Conservation (phyloP, 208 protist species). For the Naegleria lovaniensis region DNA sequence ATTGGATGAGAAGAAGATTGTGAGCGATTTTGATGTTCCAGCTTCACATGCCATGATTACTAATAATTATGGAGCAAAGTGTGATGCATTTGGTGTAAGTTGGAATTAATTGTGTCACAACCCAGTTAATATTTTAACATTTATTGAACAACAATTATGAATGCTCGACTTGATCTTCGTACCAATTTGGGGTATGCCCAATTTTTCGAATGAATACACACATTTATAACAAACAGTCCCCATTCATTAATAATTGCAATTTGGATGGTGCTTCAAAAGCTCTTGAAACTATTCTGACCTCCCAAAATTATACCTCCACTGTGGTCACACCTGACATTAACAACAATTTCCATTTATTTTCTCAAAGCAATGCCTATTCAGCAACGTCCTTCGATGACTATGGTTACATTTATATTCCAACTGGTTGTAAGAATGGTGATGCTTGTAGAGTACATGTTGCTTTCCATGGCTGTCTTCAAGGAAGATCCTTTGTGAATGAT, state of each 20-base stretch:
- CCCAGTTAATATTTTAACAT: no score
- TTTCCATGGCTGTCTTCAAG: conserved; percentile 48
- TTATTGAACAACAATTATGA: no score
- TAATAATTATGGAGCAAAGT: neutral
- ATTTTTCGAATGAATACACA: neutral
- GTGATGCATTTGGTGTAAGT: neutral
- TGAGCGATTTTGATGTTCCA: conserved; percentile 10
- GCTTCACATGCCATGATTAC: conserved; percentile 40
- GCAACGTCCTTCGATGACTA: neutral
- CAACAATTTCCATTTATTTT: neutral
- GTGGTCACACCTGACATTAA: neutral
- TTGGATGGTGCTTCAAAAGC: neutral
- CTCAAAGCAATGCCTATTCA: neutral
- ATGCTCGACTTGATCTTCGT: no score
- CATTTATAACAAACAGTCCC: neutral
- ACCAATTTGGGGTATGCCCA: no score
- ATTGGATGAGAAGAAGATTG: neutral
- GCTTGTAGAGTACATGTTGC: conserved; percentile 39
- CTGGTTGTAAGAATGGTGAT: neutral
- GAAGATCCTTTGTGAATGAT: neutral
- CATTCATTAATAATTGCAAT: conserved; percentile 1
- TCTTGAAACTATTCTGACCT: neutral
- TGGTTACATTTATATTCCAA: conserved; percentile 35
- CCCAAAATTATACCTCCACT: neutral
- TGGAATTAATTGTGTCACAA: neutral